A percentile compares a stretch with the other conserved stretches of the same genome.
phyloP scores from a whole-genome alignment of 805 yeast genomes.

The Jamesozyma piceae region DNA sequence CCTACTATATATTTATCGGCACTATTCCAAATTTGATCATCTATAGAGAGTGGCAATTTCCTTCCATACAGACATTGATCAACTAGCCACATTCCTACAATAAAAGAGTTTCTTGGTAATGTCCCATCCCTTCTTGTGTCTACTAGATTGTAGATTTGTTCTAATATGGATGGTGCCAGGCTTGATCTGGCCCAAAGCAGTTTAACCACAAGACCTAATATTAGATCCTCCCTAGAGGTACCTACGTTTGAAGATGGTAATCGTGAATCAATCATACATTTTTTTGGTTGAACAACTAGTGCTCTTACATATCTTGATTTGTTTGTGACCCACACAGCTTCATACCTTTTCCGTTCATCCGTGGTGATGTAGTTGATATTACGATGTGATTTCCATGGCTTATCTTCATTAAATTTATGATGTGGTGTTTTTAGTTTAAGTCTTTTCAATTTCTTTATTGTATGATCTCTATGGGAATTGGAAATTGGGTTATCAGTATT shows the following conservation, averaged over 20 bases:
- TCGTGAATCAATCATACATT: no score
- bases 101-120: conserved; percentile 67
- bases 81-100: conserved; percentile 96
- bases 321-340: conserved; percentile 89
- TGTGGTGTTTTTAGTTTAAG: neutral
- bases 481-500: no score
- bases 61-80: conserved; percentile 94
- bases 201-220: conserved; percentile 46
- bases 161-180: conserved; percentile 51
- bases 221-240: conserved; percentile 24
- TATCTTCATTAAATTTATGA: conserved; percentile 60
- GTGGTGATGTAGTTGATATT: conserved; percentile 45
- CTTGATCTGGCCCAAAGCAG: conserved; percentile 75
- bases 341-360: conserved; percentile 78
- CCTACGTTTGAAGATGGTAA: neutral
- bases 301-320: conserved; percentile 50
- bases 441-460: neutral
- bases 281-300: conserved; percentile 9
- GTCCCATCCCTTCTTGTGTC: conserved; percentile 62
- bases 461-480: no score
- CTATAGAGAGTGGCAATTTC: conserved; percentile 67
- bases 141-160: conserved; percentile 63
- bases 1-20: conserved; percentile 33
- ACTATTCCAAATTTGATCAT: conserved; percentile 71
- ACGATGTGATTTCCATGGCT: conserved; percentile 87